Conservation (phyloP, 148 eudicot species). For the Hydrangea macrophylla region DNA sequence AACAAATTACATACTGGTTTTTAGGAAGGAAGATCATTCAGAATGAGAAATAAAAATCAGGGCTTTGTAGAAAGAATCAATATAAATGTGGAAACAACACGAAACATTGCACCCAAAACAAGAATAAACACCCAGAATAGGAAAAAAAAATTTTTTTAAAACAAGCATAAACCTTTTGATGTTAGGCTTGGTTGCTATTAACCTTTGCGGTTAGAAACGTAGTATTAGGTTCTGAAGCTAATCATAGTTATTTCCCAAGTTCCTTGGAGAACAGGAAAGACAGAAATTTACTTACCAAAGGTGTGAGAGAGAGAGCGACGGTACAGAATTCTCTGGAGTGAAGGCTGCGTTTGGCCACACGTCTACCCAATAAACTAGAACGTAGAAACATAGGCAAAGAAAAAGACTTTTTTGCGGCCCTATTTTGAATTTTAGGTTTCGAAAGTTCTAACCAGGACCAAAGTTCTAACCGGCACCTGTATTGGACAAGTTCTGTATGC, state of each 20-base stretch:
- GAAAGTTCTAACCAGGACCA: no score
- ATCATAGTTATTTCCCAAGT: constrained; percentile 1
- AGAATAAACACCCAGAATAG: background rate
- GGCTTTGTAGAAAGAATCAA: background rate
- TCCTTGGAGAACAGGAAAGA: constrained; percentile 20
- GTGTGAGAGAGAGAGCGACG: background rate
- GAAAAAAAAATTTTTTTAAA: background rate
- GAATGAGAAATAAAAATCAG: background rate
- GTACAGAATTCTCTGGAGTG: constrained; percentile 3
- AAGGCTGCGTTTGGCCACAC: constrained; percentile 11
- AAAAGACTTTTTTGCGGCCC: no score
- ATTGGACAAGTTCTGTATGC: no score
- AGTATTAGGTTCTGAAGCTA: background rate
- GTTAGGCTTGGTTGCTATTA: background rate
- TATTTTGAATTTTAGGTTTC: no score
- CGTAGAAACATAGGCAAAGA: background rate
- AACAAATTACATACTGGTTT: no score
- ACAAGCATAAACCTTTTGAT: background rate
- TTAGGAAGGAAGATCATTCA: no score
- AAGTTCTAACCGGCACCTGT: no score
- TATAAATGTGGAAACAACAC: background rate
- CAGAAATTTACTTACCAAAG: background rate
- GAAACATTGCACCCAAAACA: background rate
- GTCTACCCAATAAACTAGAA: background rate
- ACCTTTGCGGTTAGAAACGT: background rate